Evolutionary conservation across 2,329 filamentous ascomycete species (phyloP), one percentile per base, ranked within the genome.

Genomic region (Verticillium tricorpus): DNA sequence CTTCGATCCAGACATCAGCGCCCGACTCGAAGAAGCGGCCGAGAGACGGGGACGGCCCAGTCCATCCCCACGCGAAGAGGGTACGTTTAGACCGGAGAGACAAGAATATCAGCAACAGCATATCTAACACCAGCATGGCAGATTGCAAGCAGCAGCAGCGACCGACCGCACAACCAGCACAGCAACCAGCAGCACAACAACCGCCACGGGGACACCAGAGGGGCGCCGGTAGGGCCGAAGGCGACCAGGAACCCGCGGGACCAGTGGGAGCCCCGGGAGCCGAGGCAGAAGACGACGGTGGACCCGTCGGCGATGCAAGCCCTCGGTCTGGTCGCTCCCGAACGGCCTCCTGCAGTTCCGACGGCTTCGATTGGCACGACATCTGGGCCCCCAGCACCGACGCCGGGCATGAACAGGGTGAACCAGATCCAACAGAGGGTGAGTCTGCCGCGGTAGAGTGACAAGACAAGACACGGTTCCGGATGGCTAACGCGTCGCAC

Each of bases 301-400:
- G 82, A 85, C 60, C 82, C 82, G 2, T 82, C 82, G 2, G 82
- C 81, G 19, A 81, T 84, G 80, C 77, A 80, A 61, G 78, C 81
- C 22, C 72, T 84, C 56, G 81, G 81, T 7, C 70, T 85, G 65
- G 73, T 70, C 12, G 80, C 81, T 25, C 80, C 80, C 7, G 74
- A 78, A 63, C 73, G 79, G 40, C 76, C 77, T 55, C 74, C 76
- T 3, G 68, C 76, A 32, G 66, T 65, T 50, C 52, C 63, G 58
- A 45, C 60, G 52, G 60, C 59, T 28, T 59, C 61, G 60, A 56
- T 2, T 45, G 59, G 60, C 63, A 65, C 25, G 60, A 67, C 25
- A 37, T 61, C 57, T 62, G 60, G 64, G 58, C 66, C 70, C 57
- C 71, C 60, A 40, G 19, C n/a, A 35, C 11, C 58, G 35, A 66